Base-by-base conservation (phyloP, 768 basidiomycete species). In the Russula ochroleuca region DNA sequence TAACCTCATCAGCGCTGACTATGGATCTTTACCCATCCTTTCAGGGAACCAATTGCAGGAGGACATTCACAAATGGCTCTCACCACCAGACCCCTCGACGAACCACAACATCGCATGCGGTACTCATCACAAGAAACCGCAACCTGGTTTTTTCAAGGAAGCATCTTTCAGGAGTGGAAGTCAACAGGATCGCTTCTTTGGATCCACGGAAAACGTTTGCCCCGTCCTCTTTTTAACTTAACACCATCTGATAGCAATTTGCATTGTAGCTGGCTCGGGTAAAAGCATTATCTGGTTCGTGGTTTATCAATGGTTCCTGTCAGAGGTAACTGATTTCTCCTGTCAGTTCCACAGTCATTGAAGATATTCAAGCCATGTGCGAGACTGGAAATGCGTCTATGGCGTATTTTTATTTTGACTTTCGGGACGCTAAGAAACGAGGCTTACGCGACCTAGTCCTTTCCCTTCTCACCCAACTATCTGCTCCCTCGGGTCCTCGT, bases 231-330 rank as follows among this genome's bases (percentile, higher is more conserved):
- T 23, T 40, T 13, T n/a, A 15, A 7, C 35, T 9, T 17, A 6
- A 13, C 13, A 1, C 15, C 8, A 1, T 10, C 31, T 38, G 35
- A 48, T 28, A 7, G 1, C n/a, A 2, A 8, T 10, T 28, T 33
- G 1, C 5, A 25, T 58, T 38, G 3, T 28, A 60, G 62, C 54
- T 31, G 62, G 62, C 23, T 50, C 48, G 14, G 62, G 62, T 1
- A 63, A 63, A 28, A 63, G 35, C 14, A 2, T 41, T 6, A 55
- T 63, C 3, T 50, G 62, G 62, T 63, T 28, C 13, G 62, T 57
- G 2, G 10, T 11, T 13, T 43, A n/a, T 43, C 6, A 10, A 47
- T 25, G 15, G 8, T 17, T 23, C 31, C 3, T 21, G 5, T 35
- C 3, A 6, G 11, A 4, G n/a, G 8, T 49, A 17, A 28, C 10